phyloP scores from a whole-genome alignment of 257 asterid species.

The Marsdenia floribunda region DNA sequence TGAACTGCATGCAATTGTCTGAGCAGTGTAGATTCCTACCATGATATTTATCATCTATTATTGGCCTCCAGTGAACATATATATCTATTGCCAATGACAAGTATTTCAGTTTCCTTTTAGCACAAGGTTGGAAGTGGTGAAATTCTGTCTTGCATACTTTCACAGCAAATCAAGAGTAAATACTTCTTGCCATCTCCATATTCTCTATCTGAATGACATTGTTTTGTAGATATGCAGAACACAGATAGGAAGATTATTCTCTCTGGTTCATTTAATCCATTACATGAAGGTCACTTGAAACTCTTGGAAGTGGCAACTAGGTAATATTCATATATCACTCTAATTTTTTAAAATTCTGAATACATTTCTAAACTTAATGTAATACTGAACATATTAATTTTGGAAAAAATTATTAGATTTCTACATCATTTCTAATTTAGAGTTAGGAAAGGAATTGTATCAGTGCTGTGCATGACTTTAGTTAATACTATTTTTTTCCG shows the following conservation, averaged over 20 bases:
- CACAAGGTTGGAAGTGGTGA: conserved; percentile 4
- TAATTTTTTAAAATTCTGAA: conserved; percentile 14
- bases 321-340: conserved; percentile 27
- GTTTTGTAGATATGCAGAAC: conserved; percentile 54
- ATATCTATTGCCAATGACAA: neutral
- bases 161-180: neutral
- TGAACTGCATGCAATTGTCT: conserved; percentile 12
- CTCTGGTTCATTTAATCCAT: conserved; percentile 89
- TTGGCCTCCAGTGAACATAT: neutral
- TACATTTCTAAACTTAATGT: neutral
- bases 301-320: conserved; percentile 86
- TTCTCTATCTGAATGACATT: conserved; percentile 29
- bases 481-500: neutral
- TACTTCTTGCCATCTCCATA: neutral
- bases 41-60: neutral
- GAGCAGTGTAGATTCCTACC: conserved; percentile 1
- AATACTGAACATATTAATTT: neutral
- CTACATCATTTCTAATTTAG: neutral
- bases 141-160: neutral
- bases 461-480: neutral
- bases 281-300: conserved; percentile 90
- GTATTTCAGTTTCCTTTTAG: neutral
- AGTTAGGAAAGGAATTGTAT: neutral
- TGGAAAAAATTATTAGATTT: neutral
- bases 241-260: conserved; percentile 73